A percentile compares a stretch with the other conserved stretches of the same genome.
phyloP scores from a whole-genome alignment of 75 land plant species.

The Cupressus sempervirens region DNA sequence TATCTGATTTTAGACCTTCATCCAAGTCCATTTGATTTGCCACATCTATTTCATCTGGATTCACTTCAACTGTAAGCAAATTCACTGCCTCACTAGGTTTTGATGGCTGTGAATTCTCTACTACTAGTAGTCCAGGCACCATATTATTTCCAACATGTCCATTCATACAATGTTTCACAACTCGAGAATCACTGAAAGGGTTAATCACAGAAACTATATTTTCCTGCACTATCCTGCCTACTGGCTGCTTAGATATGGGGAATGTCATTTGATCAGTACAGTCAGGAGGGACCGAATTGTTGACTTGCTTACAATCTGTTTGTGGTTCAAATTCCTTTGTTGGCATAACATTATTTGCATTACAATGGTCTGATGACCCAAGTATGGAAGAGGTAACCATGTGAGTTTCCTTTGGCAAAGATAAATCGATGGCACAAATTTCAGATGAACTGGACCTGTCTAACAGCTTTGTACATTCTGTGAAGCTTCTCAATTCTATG shows the following conservation, averaged over 20 bases:
- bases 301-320: background rate
- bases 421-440: background rate
- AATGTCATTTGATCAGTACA: background rate
- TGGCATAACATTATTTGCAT: background rate
- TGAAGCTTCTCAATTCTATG: background rate
- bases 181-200: background rate
- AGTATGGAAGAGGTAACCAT: background rate
- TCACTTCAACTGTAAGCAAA: background rate
- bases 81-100: background rate
- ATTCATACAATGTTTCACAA: background rate
- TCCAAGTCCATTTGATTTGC: background rate
- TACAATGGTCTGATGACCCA: background rate
- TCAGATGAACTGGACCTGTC: background rate
- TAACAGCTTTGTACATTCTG: background rate
- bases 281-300: background rate
- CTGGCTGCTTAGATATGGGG: background rate
- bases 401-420: background rate
- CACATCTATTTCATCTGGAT: background rate
- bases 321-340: background rate
- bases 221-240: background rate
- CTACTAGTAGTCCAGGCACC: background rate
- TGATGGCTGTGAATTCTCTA: background rate
- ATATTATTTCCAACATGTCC: background rate
- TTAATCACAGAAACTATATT: background rate
- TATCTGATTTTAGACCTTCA: background rate